These are phyloP conservation scores for Debaryomycetaceae sp. DNA, from an alignment of 1,139 yeast species.

Conservation along the genomic window DNA sequence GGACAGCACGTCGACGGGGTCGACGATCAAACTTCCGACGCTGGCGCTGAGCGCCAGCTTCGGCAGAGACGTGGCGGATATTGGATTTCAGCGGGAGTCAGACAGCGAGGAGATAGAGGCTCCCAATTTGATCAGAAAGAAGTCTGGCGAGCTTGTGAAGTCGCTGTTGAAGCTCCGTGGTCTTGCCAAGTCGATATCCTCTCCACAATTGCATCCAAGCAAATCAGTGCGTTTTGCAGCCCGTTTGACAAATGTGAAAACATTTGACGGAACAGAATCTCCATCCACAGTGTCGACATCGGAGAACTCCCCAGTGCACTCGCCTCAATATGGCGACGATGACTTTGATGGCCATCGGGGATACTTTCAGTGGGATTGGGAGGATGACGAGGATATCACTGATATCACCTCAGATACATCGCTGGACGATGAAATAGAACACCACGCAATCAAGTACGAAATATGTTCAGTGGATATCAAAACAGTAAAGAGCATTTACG, in stretches of 20 bases:
- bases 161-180: slow-evolving; percentile 34
- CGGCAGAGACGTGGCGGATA: background rate
- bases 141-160: slow-evolving; percentile 39
- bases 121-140: slow-evolving; percentile 29
- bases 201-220: slow-evolving; percentile 21
- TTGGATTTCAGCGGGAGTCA: background rate
- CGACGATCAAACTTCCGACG: slow-evolving; percentile 7
- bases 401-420: slow-evolving; percentile 10
- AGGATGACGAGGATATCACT: slow-evolving; percentile 13
- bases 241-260: slow-evolving; percentile 34
- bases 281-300: slow-evolving; percentile 36
- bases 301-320: slow-evolving; percentile 31
- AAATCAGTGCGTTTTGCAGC: slow-evolving; percentile 40
- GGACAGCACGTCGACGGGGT: slow-evolving; percentile 4
- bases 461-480: slow-evolving; percentile 5
- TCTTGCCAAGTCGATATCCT: slow-evolving; percentile 24
- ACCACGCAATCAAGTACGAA: slow-evolving; percentile 5
- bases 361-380: slow-evolving; percentile 15
- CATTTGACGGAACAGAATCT: slow-evolving; percentile 41
- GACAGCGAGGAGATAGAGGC: slow-evolving; percentile 5
- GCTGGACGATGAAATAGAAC: slow-evolving; percentile 7
- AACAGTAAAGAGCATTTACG: slow-evolving; percentile 5
- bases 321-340: slow-evolving; percentile 27
- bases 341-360: slow-evolving; percentile 5
- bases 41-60: slow-evolving; percentile 7